Evolutionary conservation across 2,329 filamentous ascomycete genomes (phyloP).

Genomic region (Penicillium brasilianum): DNA sequence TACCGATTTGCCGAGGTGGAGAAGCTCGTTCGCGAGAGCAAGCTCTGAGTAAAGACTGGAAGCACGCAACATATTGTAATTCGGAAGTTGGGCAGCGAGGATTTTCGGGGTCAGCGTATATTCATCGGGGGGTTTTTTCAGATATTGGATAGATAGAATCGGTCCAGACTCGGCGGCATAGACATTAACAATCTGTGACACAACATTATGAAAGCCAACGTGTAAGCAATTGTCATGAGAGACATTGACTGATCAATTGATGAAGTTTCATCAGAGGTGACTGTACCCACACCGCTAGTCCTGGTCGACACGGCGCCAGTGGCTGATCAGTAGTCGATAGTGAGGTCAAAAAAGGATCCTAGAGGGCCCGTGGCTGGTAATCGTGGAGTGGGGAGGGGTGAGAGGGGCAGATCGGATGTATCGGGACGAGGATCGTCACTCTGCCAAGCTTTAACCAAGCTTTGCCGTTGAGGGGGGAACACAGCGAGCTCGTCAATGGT

Average conservation of each 20-base stretch:
- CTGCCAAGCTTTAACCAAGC: constrained; percentile 35
- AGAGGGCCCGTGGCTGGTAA: not conserved
- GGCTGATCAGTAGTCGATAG: not conserved
- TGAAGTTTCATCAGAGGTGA: not conserved
- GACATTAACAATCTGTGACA: not conserved
- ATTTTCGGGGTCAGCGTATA: not conserved
- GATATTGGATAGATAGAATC: not conserved
- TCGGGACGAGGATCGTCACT: constrained; percentile 14
- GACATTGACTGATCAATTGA: not conserved
- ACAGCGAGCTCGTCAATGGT: not conserved
- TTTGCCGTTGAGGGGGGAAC: constrained; percentile 13
- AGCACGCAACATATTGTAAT: not conserved
- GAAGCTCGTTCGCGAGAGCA: constrained; percentile 45
- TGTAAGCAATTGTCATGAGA: not conserved
- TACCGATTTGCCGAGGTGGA: constrained; percentile 78
- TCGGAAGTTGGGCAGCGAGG: not conserved
- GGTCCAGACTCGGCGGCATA: not conserved
- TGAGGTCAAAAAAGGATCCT: not conserved
- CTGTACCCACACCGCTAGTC: constrained; percentile 10
- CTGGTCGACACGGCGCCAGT: constrained; percentile 13
- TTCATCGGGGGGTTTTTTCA: too few relatives aligned
- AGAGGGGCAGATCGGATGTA: constrained; percentile 19
- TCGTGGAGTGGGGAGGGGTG: not conserved
- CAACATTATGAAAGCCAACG: not conserved
- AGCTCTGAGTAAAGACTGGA: constrained; percentile 17